Base-by-base conservation (phyloP, 2,329 filamentous ascomycete genomes). In the Penicillium rolfsii region DNA sequence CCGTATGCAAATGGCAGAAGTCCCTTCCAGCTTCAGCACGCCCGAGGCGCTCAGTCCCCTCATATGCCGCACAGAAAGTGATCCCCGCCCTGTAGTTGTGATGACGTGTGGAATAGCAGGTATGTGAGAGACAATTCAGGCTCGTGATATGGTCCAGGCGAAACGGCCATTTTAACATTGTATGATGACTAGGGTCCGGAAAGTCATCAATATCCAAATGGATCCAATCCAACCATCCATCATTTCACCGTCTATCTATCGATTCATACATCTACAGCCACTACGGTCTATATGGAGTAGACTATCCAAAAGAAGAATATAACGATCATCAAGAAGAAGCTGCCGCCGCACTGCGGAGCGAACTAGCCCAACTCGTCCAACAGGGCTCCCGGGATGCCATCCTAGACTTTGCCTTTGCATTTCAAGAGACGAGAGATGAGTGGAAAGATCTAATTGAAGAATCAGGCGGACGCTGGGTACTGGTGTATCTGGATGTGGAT, bases 181-280 rank as follows among this genome's bases (percentile, higher is more conserved):
- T 8, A 38, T 30, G 28, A 26, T 16, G 11, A 36, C 22, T 6
- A 63, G 59, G 62, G 6, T 64, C 59, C 24, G 64, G 62, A 11
- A 66, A 66, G 53, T 62, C 59, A 36, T 60, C 59, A 4, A 55
- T 66, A 35, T 56, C 62, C 11, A 64, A 62, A 55, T 59, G 52
- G 52, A 56, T 66, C 16, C 22, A 62, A n/a, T 52, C 48, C 19
- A 55, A 55, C 8, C 55, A 64, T 48, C 61, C 56, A 19, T 61
- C 59, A 19, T 62, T 64, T 26, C 46, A 59, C 7, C 61, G 57
- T 12, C 48, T 65, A 6, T 65, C 61, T 28, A 66, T 66, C 45
- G 62, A 62, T n/a, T 46, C 57, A 16, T 59, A 57, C 33, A 55
- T 64, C 33, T 60, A 61, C 24, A 52, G 40, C 7, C 48, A 63